A percentile compares a stretch with the other conserved stretches of the same genome.
phyloP scores from a whole-genome alignment of 345 rosid species.

The Brassica incana region DNA sequence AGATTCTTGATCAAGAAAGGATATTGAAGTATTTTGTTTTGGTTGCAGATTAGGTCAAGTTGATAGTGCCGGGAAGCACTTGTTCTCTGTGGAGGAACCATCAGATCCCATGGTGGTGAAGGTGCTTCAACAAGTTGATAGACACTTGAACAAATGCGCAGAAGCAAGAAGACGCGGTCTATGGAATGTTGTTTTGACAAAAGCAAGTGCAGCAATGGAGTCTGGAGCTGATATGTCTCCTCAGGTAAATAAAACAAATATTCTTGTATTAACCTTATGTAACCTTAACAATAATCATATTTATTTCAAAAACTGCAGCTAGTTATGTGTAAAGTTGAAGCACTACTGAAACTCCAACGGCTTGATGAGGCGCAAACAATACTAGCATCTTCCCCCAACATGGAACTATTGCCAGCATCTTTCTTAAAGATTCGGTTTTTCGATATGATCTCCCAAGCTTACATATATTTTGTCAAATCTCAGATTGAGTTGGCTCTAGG shows the following conservation, averaged over 20 bases:
- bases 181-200: constrained; percentile 70
- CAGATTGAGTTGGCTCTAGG: constrained; percentile 91
- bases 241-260: constrained; percentile 51
- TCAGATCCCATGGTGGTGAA: constrained; percentile 59
- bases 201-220: constrained; percentile 67
- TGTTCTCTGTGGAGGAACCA: constrained; percentile 52
- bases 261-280: constrained; percentile 13
- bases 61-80: constrained; percentile 69
- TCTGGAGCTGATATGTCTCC: constrained; percentile 87
- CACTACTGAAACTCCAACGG: constrained; percentile 73
- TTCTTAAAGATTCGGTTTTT: constrained; percentile 53
- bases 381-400: constrained; percentile 49
- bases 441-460: constrained; percentile 85
- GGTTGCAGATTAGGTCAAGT: constrained; percentile 85
- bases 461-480: constrained; percentile 64
- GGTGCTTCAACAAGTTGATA: constrained; percentile 68
- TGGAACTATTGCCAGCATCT: constrained; percentile 47
- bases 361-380: constrained; percentile 74
- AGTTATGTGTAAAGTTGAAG: constrained; percentile 95
- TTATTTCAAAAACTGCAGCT: constrained; percentile 53
- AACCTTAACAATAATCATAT: constrained; percentile 35
- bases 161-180: constrained; percentile 70
- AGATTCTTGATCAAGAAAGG: background rate
- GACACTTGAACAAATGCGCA: constrained; percentile 65
- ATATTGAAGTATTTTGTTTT: constrained; percentile 7